Evolutionary conservation across 1,139 yeast species (phyloP), one percentile per base, ranked within the genome.

Genomic region (Kluyveromyces sp.): DNA sequence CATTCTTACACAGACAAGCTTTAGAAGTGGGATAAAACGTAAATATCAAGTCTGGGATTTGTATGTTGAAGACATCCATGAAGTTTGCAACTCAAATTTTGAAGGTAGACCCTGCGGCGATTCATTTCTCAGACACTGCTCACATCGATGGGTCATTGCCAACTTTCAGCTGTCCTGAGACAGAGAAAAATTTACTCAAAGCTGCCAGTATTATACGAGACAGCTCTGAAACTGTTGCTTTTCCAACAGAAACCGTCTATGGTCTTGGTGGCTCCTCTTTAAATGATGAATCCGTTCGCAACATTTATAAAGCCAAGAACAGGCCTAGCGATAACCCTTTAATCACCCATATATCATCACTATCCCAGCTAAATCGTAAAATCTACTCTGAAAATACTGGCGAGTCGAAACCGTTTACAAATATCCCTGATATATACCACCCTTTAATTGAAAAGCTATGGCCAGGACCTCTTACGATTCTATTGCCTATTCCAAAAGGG

Each of bases 211-310:
- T 81, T 31, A 65, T 87, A 7, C 65, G 69, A 21, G 63, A 65
- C 3, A 71, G 86, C 0, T 63, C 71, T 34, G 69, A 78, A 30
- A 88, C 82, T 0, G 89, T 92, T 15, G 97, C 94, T 0, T 90
- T 92, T 59, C 98, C 98, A 3, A 88, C 98, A 0, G 98, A 92
- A 61, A 92, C 98, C 0, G 98, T 92, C 0, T 92, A 92, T 62
- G 98, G 98, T 0, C 72, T 92, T 2, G 98, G 96, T 0, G 98
- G 95, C 0, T 83, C 92, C 3, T 87, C 95, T 0, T 69, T 87
- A 48, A 74, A 72, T 47, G 89, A 88, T 47, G 79, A 77, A 4
- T 77, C 95, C 0, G 96, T 90, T 2, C 64, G 66, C 48, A 77
- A 82, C 43, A 92, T 92, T 7, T 92, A 89, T 64, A 71, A 67